phyloP scores from a whole-genome alignment of 2,329 filamentous ascomycete genomes.

The Xylariaceae sp. region DNA sequence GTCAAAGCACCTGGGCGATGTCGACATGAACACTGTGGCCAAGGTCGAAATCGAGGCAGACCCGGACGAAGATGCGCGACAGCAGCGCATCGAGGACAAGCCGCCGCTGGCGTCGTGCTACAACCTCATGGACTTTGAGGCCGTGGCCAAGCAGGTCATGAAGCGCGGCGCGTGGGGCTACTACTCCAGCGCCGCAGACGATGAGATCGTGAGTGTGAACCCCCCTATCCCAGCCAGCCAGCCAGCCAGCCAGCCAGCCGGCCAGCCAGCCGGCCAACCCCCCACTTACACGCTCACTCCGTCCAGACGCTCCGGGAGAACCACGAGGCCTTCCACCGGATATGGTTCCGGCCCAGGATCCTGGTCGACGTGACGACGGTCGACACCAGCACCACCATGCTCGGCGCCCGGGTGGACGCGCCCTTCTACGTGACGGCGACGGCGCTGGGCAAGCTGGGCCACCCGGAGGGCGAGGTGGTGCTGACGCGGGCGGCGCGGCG shows the following conservation, averaged over 20 bases:
- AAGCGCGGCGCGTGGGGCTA: constrained; percentile 97
- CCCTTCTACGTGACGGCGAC: constrained; percentile 97
- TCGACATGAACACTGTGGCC: constrained; percentile 77
- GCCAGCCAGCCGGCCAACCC: too few species aligned
- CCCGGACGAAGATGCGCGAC: constrained; percentile 63
- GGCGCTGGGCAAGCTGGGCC: constrained; percentile 86
- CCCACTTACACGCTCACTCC: too few species aligned
- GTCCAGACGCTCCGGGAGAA: constrained; percentile 96
- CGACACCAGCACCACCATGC: constrained; percentile 86
- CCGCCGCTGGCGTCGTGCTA: constrained; percentile 81
- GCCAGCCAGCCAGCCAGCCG: too few species aligned
- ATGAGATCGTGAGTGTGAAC: constrained; percentile 66
- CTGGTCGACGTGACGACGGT: constrained; percentile 85
- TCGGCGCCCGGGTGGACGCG: constrained; percentile 73
- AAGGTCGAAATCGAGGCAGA: constrained; percentile 57
- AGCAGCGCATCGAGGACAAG: constrained; percentile 67
- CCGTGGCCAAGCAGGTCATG: constrained; percentile 83
- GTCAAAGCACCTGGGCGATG: constrained; percentile 80
- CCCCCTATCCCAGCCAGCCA: too few species aligned
- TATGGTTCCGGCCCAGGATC: constrained; percentile 88
- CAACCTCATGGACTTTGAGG: constrained; percentile 93
- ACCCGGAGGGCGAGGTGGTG: constrained; percentile 89
- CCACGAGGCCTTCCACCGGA: constrained; percentile 91
- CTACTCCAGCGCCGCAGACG: constrained; percentile 88
- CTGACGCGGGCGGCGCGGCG: constrained; percentile 76